phyloP scores from a whole-genome alignment of 192 early-diverging fungal species.

The Phlyctochytrium planicorne region DNA sequence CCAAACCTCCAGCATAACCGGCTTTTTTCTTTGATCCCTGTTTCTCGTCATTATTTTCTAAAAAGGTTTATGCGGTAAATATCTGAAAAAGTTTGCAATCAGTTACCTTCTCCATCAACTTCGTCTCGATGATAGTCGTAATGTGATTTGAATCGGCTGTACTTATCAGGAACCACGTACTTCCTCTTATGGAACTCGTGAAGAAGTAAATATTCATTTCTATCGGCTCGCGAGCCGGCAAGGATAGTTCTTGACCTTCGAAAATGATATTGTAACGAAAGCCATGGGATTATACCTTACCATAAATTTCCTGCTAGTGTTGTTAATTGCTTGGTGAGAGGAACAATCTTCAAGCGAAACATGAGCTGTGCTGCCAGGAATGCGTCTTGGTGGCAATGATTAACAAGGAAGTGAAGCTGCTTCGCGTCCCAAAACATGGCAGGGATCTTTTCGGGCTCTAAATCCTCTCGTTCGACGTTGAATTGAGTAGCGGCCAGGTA shows the following conservation, averaged over 20 bases:
- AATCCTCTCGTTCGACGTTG: constrained; percentile 73
- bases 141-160: constrained; percentile 15
- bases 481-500: constrained; percentile 76
- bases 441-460: constrained; percentile 77
- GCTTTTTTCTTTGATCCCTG: constrained; percentile 66
- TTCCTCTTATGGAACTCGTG: constrained; percentile 94
- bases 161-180: constrained; percentile 90
- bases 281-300: constrained; percentile 37
- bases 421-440: constrained; percentile 64
- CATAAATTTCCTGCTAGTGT: constrained; percentile 92
- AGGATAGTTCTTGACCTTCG: constrained; percentile 72
- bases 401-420: constrained; percentile 67
- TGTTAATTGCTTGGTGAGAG: constrained; percentile 90
- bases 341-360: constrained; percentile 85
- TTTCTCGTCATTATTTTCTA: constrained; percentile 23
- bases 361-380: constrained; percentile 79
- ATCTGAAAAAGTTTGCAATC: too few relatives aligned
- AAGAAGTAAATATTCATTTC: constrained; percentile 91
- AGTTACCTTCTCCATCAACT: constrained; percentile 37
- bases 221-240: constrained; percentile 84
- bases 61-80: too few relatives aligned
- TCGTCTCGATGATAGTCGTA: constrained; percentile 32
- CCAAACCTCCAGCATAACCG: constrained; percentile 91
- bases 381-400: constrained; percentile 80
- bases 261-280: not conserved